These are phyloP conservation scores for Phytophthora sojae DNA, from an alignment of 352 stramenopile genomes.

Conservation along the genomic window DNA sequence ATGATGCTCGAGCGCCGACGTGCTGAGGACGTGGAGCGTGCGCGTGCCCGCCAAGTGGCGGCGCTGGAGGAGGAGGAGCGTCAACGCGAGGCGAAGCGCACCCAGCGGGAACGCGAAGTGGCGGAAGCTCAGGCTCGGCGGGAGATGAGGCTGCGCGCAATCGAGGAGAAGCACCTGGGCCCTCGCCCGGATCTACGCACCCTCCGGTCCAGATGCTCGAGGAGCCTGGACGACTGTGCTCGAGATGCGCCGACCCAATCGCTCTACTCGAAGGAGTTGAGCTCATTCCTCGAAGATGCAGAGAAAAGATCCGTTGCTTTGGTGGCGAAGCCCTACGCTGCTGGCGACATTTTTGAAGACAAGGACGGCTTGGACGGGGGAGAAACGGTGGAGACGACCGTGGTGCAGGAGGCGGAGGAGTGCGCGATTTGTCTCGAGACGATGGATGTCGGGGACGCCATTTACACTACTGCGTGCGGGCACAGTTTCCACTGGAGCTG, in stretches of 20 bases:
- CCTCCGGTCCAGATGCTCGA: conserved; percentile 44
- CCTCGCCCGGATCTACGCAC: conserved; percentile 54
- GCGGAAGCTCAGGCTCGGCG: conserved; percentile 53
- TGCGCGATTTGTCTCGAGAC: conserved; percentile 87
- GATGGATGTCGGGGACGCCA: conserved; percentile 82
- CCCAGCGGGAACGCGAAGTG: conserved; percentile 56
- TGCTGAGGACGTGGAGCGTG: conserved; percentile 73
- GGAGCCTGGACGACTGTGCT: conserved; percentile 66
- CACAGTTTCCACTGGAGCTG: conserved; percentile 90
- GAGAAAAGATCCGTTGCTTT: conserved; percentile 63
- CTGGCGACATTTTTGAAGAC: conserved; percentile 30
- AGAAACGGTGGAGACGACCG: conserved; percentile 42
- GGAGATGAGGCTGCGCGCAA: conserved; percentile 50
- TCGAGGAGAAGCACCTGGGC: conserved; percentile 71
- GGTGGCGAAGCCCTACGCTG: conserved; percentile 41
- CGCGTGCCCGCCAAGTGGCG: conserved; percentile 73
- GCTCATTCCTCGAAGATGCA: conserved; percentile 64
- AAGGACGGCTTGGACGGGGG: conserved; percentile 30
- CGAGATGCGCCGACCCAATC: conserved; percentile 29
- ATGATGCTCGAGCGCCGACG: conserved; percentile 76
- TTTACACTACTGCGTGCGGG: conserved; percentile 85
- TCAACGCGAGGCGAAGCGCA: conserved; percentile 59
- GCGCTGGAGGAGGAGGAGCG: conserved; percentile 76
- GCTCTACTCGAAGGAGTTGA: conserved; percentile 53
- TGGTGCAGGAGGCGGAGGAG: conserved; percentile 77